These are phyloP conservation scores for Blakeslea trispora DNA, from an alignment of 371 early-diverging fungal species.

Conservation along the genomic window DNA sequence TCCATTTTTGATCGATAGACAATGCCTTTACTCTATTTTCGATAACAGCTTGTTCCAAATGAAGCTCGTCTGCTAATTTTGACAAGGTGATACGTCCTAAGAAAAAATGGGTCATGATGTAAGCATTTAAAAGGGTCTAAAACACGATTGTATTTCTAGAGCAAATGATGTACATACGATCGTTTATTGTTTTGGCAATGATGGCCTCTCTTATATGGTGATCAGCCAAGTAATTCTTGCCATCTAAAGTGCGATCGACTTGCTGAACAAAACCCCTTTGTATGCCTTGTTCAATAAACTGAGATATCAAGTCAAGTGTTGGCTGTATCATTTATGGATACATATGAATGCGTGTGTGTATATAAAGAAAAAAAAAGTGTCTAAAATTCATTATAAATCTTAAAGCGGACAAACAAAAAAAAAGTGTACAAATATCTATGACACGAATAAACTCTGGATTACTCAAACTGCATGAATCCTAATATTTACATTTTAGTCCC, in stretches of 20 bases:
- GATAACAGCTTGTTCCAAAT: constrained; percentile 9
- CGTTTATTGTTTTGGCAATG: constrained; percentile 1
- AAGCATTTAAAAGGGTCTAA: no score
- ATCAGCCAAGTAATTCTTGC: constrained; percentile 14
- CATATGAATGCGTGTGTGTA: no score
- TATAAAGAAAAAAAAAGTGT: no score
- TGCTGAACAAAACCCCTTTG: constrained; percentile 11
- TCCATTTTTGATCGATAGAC: constrained; percentile 6
- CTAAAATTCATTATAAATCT: no score
- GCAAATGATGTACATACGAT: no score
- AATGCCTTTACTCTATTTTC: background rate
- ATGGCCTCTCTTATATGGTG: constrained; percentile 8
- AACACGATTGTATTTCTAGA: no score
- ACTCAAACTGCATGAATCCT: no score
- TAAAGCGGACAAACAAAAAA: no score
- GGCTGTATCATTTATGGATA: no score
- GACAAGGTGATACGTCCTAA: constrained; percentile 18
- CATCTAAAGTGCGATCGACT: constrained; percentile 18
- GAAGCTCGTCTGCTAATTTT: constrained; percentile 3
- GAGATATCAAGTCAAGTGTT: background rate
- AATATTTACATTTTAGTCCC: no score
- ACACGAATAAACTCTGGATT: no score
- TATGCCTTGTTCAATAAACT: constrained; percentile 24
- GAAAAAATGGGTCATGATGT: background rate
- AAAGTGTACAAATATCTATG: no score